Evolutionary conservation across 495 filamentous ascomycete species (phyloP).

Genomic region (Podospora australis): DNA sequence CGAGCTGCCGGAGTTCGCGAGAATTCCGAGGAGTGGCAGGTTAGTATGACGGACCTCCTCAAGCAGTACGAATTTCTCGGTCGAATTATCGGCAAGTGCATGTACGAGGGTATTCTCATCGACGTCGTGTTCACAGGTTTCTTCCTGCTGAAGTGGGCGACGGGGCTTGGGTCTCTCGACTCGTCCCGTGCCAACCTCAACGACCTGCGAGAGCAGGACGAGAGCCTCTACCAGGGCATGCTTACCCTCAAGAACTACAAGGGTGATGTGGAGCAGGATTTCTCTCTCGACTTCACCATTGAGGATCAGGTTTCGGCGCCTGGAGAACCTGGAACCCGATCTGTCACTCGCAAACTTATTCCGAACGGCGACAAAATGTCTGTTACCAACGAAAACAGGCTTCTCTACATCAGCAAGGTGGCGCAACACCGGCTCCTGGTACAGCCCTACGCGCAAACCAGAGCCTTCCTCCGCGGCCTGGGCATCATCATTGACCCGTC

Average conservation of each 20-base stretch:
- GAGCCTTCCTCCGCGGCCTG: conserved; percentile 79
- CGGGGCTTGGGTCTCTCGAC: no score
- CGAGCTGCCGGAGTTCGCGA: conserved; percentile 48
- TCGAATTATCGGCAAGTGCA: conserved; percentile 88
- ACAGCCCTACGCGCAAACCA: conserved; percentile 72
- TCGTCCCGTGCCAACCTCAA: conserved; percentile 85
- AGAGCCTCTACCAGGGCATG: conserved; percentile 87
- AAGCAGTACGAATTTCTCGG: conserved; percentile 87
- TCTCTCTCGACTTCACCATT: conserved; percentile 84
- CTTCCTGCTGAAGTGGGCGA: conserved; percentile 91
- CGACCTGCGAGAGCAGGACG: conserved; percentile 87
- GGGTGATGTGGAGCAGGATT: conserved; percentile 73
- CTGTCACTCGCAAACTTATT: conserved; percentile 65
- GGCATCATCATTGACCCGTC: conserved; percentile 80
- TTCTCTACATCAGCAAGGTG: conserved; percentile 90
- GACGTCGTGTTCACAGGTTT: conserved; percentile 92
- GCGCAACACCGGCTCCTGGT: conserved; percentile 75
- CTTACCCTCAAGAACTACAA: conserved; percentile 83
- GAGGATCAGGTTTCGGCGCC: conserved; percentile 64
- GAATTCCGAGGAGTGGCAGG: conserved; percentile 47
- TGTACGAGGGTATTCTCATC: conserved; percentile 95
- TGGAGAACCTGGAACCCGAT: conserved; percentile 39
- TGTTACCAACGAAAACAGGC: conserved; percentile 86
- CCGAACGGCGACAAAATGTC: conserved; percentile 66
- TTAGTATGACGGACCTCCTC: conserved; percentile 54